phyloP scores from a whole-genome alignment of 192 early-diverging fungal species.

The Podila epicladia region DNA sequence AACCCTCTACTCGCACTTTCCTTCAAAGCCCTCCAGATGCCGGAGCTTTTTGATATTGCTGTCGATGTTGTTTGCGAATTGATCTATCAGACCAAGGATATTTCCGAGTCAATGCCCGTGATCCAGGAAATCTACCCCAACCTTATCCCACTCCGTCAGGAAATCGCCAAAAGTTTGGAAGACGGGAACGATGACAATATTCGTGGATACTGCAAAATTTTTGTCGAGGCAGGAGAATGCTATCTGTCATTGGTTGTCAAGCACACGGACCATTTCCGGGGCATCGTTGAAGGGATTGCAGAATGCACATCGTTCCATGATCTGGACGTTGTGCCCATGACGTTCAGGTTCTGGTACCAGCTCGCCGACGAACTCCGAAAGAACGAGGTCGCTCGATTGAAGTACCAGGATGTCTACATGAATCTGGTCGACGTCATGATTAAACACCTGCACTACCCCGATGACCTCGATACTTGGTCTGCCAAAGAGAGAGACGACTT shows the following conservation, averaged over 20 bases:
- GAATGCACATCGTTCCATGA: constrained; percentile 83
- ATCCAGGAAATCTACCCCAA: constrained; percentile 72
- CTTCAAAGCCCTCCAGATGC: constrained; percentile 77
- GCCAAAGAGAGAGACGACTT: constrained; percentile 96
- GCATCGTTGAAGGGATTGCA: constrained; percentile 84
- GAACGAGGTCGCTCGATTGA: constrained; percentile 57
- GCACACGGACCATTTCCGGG: constrained; percentile 72
- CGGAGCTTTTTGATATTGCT: constrained; percentile 83
- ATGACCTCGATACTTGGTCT: constrained; percentile 70
- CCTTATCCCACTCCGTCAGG: constrained; percentile 58
- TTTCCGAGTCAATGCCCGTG: constrained; percentile 59
- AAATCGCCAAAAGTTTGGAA: constrained; percentile 55
- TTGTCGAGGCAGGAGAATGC: constrained; percentile 90
- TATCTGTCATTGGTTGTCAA: constrained; percentile 79
- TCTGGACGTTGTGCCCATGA: constrained; percentile 88
- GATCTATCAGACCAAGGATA: constrained; percentile 73
- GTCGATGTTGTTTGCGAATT: constrained; percentile 88
- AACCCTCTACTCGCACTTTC: constrained; percentile 75
- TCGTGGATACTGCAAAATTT: constrained; percentile 86
- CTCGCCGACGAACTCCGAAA: constrained; percentile 73
- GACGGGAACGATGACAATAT: constrained; percentile 84
- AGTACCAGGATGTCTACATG: constrained; percentile 72
- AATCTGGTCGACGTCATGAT: constrained; percentile 86
- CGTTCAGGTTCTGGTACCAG: constrained; percentile 91
- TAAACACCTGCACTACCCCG: constrained; percentile 88